A percentile compares a stretch with the other conserved stretches of the same genome.
These are phyloP conservation scores for Ganoderma multipileum DNA, from an alignment of 1,284 basidiomycete genomes.

Conservation along the genomic window DNA sequence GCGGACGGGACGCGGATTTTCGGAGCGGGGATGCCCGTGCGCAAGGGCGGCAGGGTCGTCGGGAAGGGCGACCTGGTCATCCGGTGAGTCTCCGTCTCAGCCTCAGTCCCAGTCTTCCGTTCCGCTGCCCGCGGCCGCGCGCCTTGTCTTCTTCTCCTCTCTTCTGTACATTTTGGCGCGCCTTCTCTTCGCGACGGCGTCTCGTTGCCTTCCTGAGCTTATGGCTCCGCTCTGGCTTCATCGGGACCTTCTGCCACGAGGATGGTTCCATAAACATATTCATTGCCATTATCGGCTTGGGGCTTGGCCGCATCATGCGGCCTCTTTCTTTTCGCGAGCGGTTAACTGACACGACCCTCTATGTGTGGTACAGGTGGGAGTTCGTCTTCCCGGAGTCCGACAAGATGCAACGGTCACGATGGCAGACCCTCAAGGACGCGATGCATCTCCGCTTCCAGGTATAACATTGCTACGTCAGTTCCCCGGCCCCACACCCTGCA, in stretches of 20 bases:
- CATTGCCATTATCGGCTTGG: neutral
- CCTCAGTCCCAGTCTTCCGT: neutral
- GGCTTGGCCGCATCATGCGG: neutral
- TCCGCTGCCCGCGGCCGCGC: neutral
- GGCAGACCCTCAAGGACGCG: slow-evolving; percentile 40
- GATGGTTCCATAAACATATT: neutral
- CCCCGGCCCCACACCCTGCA: neutral
- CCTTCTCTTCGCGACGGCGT: neutral
- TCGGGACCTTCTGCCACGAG: neutral
- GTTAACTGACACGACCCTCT: slow-evolving; percentile 16
- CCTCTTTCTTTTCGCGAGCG: neutral
- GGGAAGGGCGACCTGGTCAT: slow-evolving; percentile 83
- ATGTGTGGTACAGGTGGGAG: slow-evolving; percentile 36
- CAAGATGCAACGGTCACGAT: slow-evolving; percentile 35
- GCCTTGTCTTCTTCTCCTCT: neutral
- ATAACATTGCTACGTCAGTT: neutral
- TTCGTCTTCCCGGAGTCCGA: slow-evolving; percentile 41
- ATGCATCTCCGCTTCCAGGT: slow-evolving; percentile 37
- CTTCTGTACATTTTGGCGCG: neutral
- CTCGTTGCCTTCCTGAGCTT: neutral
- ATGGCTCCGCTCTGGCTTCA: neutral
- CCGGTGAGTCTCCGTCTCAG: slow-evolving; percentile 52
- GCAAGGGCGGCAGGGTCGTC: slow-evolving; percentile 60
- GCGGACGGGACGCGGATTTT: slow-evolving; percentile 69
- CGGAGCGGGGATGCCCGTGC: slow-evolving; percentile 87